phyloP scores from a whole-genome alignment of 768 basidiomycete species.

The Tephrocybe sp. region DNA sequence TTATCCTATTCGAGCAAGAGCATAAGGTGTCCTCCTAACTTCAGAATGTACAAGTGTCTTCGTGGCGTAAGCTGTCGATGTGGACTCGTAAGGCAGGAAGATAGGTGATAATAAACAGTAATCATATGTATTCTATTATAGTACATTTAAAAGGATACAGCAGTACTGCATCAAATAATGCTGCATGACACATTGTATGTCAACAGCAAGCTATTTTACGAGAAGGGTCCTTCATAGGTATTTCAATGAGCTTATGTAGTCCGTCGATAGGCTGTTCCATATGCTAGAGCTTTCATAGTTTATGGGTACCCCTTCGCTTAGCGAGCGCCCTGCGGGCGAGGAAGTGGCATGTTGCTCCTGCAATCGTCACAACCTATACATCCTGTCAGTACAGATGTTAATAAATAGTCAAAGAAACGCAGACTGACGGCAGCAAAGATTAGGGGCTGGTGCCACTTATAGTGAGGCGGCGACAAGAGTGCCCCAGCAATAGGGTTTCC shows the following conservation, averaged over 20 bases:
- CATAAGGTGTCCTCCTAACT: no score
- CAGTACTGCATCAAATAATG: no score
- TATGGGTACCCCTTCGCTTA: conserved; percentile 25
- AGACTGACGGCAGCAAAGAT: conserved; percentile 41
- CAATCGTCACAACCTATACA: conserved; percentile 29
- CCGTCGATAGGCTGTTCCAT: no score
- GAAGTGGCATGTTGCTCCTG: conserved; percentile 29
- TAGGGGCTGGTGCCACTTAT: conserved; percentile 39
- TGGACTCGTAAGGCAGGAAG: no score
- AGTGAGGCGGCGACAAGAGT: conserved; percentile 34
- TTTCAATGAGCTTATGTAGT: no score
- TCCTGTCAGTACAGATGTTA: background rate
- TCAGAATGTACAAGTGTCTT: no score
- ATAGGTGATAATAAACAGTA: no score
- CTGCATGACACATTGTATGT: background rate
- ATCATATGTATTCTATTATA: no score
- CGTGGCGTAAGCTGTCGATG: no score
- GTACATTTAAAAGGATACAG: no score
- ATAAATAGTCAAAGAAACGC: background rate
- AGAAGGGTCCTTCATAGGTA: background rate
- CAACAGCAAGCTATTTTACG: background rate
- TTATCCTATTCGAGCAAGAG: no score
- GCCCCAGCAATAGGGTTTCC: conserved; percentile 56
- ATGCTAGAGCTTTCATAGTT: conserved; percentile 5
- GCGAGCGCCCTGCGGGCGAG: conserved; percentile 29